Evolutionary conservation across 306 rosid species (phyloP).

Genomic region (Cucurbita pepo): DNA sequence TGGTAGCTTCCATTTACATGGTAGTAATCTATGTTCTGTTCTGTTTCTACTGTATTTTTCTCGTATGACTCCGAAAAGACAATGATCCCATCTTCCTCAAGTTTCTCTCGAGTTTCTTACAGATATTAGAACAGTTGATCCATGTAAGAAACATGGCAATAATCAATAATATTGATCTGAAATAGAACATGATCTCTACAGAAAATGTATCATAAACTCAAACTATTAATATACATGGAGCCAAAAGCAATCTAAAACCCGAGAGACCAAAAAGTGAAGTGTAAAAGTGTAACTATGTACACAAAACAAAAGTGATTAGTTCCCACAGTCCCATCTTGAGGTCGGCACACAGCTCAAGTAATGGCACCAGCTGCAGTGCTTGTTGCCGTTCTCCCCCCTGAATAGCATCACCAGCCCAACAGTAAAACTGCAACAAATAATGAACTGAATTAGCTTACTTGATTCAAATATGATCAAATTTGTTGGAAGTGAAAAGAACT

Average conservation of each 20-base stretch:
- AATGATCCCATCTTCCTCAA: too few relatives aligned
- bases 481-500: neutral
- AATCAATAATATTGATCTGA: neutral
- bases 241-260: neutral
- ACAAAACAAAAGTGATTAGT: neutral
- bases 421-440: slow-evolving; percentile 1
- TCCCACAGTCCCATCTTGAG: slow-evolving; percentile 11
- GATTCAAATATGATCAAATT: neutral
- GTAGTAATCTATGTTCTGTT: neutral
- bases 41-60: neutral
- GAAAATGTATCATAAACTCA: neutral
- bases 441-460: neutral
- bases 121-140: neutral
- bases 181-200: neutral
- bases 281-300: neutral
- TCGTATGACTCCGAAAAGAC: neutral
- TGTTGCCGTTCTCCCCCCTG: slow-evolving; percentile 17
- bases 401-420: slow-evolving; percentile 9
- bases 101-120: neutral
- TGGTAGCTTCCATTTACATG: neutral
- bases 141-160: neutral
- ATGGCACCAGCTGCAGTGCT: slow-evolving; percentile 15
- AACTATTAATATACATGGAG: neutral
- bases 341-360: slow-evolving; percentile 12
- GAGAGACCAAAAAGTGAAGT: neutral